phyloP scores from a whole-genome alignment of 495 filamentous ascomycete species.

The Annulohypoxylon moriforme region DNA sequence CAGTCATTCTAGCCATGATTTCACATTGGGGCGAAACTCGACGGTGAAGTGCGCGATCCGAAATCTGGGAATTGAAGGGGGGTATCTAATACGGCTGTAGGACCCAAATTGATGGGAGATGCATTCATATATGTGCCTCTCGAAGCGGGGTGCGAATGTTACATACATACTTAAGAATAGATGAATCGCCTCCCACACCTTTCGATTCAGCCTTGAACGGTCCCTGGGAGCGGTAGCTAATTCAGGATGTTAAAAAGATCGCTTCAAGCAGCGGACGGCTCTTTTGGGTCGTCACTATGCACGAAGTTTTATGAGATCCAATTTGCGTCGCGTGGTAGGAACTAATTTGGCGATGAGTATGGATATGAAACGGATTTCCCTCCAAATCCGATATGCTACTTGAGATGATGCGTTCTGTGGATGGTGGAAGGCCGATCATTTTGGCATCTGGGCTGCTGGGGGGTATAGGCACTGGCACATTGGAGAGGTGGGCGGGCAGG shows the following conservation, averaged over 20 bases:
- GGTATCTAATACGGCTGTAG: constrained; percentile 30
- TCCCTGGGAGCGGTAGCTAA: constrained; percentile 20
- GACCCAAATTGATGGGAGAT: constrained; percentile 35
- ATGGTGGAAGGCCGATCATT: constrained; percentile 27
- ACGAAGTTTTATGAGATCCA: constrained; percentile 14
- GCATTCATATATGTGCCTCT: constrained; percentile 40
- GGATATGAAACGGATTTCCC: constrained; percentile 12
- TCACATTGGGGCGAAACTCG: constrained; percentile 24
- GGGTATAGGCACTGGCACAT: neutral
- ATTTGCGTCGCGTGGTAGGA: constrained; percentile 26
- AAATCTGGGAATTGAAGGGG: constrained; percentile 24
- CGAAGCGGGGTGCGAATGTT: constrained; percentile 41
- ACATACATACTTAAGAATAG: constrained; percentile 32
- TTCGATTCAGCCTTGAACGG: constrained; percentile 34
- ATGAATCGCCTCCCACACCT: constrained; percentile 42
- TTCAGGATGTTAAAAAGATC: constrained; percentile 10
- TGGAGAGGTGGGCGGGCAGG: neutral
- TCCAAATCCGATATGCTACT: constrained; percentile 7
- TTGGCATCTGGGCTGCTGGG: too few species aligned
- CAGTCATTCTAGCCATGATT: constrained; percentile 47
- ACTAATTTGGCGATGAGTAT: constrained; percentile 22
- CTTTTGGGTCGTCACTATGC: constrained; percentile 22
- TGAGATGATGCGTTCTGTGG: constrained; percentile 24
- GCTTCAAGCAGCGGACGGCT: constrained; percentile 6
- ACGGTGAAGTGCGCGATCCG: constrained; percentile 26